Evolutionary conservation across 805 yeast genomes (phyloP), one percentile per base, ranked within the genome.

Genomic region (Pichia pseudocactophila): DNA sequence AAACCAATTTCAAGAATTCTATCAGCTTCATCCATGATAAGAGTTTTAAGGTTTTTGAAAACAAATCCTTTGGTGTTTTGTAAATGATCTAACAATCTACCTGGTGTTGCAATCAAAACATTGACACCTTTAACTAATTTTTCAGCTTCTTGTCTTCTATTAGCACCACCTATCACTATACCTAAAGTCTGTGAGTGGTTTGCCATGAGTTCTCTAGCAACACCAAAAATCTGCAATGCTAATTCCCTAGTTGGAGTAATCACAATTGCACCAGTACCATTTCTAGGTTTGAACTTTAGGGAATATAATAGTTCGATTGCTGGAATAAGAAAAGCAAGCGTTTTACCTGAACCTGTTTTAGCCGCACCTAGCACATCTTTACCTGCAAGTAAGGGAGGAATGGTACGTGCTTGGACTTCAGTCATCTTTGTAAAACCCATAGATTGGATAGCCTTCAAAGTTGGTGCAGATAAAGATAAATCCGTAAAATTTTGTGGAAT

Each of bases 291-390:
- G 70, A 89, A 92, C 61, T 83, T 87, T 56, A 92, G 73, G 15
- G 95, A 80, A 59, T 89, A 83, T 42, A 92, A 71, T 67, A 88
- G 68, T 66, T 92, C 98, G 50, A 92, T 82, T 27, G 98, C 98
- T 12, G 99, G 99, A 46, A 92, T 74, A 57, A 92, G 69, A 55
- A 92, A 92, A 9, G 99, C 97, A 47, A 94, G 68, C 0, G 99
- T 92, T 68, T 92, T 92, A 61, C 99, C 99, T 1, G 97, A 88
- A 42, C 99, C 99, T 3, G 99, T 92, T 67, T 89, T 90, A 44
- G 99, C 99, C n/a, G 98, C 98, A 52, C 98, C 99, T 42, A 92
- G 72, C 17, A 94, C 97, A 65, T 92, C 99, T 54, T 90, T 78
- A 35, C 98, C 98, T 1, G 97, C 97, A 49, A 94, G 66, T 48